Conservation (phyloP, 331 rosid species). For the Ulmus americana region DNA sequence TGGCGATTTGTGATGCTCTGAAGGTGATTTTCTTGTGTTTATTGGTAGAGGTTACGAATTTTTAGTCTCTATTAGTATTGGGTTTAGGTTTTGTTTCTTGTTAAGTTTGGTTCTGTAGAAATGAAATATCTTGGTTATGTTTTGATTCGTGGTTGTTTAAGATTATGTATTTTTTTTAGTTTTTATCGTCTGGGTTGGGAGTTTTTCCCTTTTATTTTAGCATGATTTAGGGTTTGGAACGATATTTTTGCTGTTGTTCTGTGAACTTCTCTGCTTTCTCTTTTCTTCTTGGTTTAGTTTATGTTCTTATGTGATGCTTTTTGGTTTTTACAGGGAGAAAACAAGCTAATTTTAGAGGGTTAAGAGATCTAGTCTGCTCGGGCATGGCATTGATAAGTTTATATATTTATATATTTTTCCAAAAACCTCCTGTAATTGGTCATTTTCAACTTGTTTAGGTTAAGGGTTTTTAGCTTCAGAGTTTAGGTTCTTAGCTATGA, state of each 20-base stretch:
- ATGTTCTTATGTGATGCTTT: constrained; percentile 6
- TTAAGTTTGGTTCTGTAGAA: constrained; percentile 1
- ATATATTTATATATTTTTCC: background rate
- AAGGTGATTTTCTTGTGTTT: constrained; percentile 18
- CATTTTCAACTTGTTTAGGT: constrained; percentile 13
- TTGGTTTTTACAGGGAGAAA: constrained; percentile 25
- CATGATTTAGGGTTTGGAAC: background rate
- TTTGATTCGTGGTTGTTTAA: background rate
- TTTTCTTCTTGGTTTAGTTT: background rate
- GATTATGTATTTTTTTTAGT: background rate
- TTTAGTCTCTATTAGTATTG: background rate
- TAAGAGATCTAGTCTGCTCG: background rate
- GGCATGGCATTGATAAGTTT: constrained; percentile 8
- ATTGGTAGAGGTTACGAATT: background rate
- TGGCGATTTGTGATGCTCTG: constrained; percentile 26
- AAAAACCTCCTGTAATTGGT: constrained; percentile 7
- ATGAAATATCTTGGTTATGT: background rate
- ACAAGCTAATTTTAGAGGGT: constrained; percentile 14
- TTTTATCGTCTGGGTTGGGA: background rate
- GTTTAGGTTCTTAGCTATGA: constrained; percentile 26
- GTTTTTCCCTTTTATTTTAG: background rate
- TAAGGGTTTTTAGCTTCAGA: constrained; percentile 12
- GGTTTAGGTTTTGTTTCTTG: background rate
- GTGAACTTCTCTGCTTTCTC: background rate
- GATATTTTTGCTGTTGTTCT: background rate